These are phyloP conservation scores for Xerocomellus chrysenteron DNA, from an alignment of 768 basidiomycete species.

Conservation along the genomic window DNA sequence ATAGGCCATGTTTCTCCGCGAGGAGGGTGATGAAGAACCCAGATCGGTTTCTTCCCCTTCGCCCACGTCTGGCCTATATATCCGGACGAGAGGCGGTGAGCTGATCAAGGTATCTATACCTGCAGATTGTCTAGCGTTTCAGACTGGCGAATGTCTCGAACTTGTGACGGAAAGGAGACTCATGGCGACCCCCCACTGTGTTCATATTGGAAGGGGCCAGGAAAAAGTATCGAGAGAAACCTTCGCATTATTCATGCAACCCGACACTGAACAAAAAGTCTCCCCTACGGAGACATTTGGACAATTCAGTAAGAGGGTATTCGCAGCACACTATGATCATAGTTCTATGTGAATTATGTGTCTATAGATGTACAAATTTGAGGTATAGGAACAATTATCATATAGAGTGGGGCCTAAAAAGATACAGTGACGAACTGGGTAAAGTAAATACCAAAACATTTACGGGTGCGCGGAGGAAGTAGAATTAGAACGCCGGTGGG, in stretches of 20 bases:
- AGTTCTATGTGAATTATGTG: constrained; percentile 19
- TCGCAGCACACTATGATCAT: constrained; percentile 50
- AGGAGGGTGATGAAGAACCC: constrained; percentile 41
- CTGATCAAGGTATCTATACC: constrained; percentile 88
- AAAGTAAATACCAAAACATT: background rate
- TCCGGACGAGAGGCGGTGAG: constrained; percentile 77
- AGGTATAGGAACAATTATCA: constrained; percentile 10
- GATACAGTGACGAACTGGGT: background rate
- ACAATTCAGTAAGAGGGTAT: constrained; percentile 81
- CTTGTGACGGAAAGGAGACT: constrained; percentile 79
- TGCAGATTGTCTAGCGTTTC: constrained; percentile 83
- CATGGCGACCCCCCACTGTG: constrained; percentile 93
- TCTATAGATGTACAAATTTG: constrained; percentile 5
- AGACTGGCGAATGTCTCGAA: constrained; percentile 95
- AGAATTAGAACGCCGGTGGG: constrained; percentile 42
- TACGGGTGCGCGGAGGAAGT: constrained; percentile 27
- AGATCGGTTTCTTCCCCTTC: constrained; percentile 64
- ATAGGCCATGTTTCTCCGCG: constrained; percentile 82
- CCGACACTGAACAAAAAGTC: constrained; percentile 75
- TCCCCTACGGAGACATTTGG: constrained; percentile 79
- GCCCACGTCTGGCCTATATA: constrained; percentile 82
- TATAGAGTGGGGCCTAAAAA: background rate
- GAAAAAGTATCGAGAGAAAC: constrained; percentile 77
- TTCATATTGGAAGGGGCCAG: constrained; percentile 63
- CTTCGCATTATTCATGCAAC: constrained; percentile 87